Evolutionary conservation across 2,329 filamentous ascomycete species (phyloP), one percentile per base, ranked within the genome.

Genomic region (Colletotrichum sp.): DNA sequence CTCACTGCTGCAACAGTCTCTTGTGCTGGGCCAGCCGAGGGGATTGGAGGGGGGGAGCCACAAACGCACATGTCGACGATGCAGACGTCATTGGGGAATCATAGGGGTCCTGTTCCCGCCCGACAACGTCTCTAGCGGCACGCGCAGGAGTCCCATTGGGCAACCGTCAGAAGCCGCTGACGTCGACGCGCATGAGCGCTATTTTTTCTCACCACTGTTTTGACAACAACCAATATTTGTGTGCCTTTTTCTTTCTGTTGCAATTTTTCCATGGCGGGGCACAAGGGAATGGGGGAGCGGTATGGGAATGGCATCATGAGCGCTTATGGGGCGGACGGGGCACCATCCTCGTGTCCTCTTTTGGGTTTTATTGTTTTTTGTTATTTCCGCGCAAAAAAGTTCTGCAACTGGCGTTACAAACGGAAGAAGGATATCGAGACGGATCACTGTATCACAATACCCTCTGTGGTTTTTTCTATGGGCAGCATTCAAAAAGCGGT

Each of bases 101-200:
- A 71, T 75, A 68, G 72, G 72, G 72, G 72, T 75, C 72, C 72
- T 67, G 64, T 49, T 66, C 44, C 64, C 64, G 39, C 44, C 18
- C 21, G 57, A 28, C n/a, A 39, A 55, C 55, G 9, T 24, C 34
- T 24, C 34, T 21, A 24, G 32, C 49, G 49, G n/a, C n/a, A n/a
- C 36, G 6, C 44, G 44, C n/a, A 52, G 3, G 10, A 21, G 10
- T 52, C 6, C 12, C 44, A 52, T 52, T 52, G 44, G 44, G n/a
- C 44, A 21, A 21, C n/a, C 44, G 10, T 0, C 10, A 13, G 44
- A 52, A 52, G 68, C 68, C 68, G 60, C 72, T 75, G 72, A 75
- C 72, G 72, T 75, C 72, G 68, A 52, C 28, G 34, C 62, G 72
- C 72, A 75, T 72, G 68, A 60, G 68, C 72, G 34, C 49, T 66